Percentiles rank a stretch among this genome's conserved stretches.
phyloP scores from a whole-genome alignment of 164 flowering plant species.

The Magnolia kwangsiensis region DNA sequence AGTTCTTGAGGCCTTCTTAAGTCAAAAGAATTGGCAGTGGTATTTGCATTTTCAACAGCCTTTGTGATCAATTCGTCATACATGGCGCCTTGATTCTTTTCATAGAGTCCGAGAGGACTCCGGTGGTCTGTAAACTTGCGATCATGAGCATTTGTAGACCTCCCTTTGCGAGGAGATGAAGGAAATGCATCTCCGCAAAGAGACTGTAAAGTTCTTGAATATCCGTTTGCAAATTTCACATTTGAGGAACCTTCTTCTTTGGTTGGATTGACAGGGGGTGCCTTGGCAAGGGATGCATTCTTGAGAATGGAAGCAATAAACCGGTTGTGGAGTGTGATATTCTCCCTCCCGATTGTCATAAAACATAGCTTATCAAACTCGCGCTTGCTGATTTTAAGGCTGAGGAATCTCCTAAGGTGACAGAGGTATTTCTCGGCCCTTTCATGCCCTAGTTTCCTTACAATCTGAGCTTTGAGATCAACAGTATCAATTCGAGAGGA shows the following conservation, averaged over 20 bases:
- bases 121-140: slow-evolving; percentile 50
- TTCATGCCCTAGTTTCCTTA: slow-evolving; percentile 54
- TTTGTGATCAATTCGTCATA: slow-evolving; percentile 28
- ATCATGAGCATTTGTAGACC: slow-evolving; percentile 44
- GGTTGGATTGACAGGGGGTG: slow-evolving; percentile 43
- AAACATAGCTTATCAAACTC: slow-evolving; percentile 61
- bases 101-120: slow-evolving; percentile 59
- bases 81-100: slow-evolving; percentile 29
- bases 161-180: slow-evolving; percentile 56
- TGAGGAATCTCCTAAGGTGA: slow-evolving; percentile 45
- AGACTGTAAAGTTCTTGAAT: slow-evolving; percentile 43
- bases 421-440: slow-evolving; percentile 62
- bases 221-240: slow-evolving; percentile 33
- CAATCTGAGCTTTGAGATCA: slow-evolving; percentile 57
- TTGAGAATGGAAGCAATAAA: slow-evolving; percentile 53
- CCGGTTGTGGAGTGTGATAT: slow-evolving; percentile 64
- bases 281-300: slow-evolving; percentile 54
- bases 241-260: slow-evolving; percentile 26
- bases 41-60: slow-evolving; percentile 5
- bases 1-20: slow-evolving; percentile 42
- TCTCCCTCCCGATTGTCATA: slow-evolving; percentile 63
- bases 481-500: slow-evolving; percentile 47
- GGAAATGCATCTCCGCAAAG: slow-evolving; percentile 45
- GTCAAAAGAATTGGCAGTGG: slow-evolving; percentile 10
- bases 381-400: slow-evolving; percentile 44